Conservation (phyloP, 2,329 filamentous ascomycete genomes). For the Magnaporthiopsis rhizophila region DNA sequence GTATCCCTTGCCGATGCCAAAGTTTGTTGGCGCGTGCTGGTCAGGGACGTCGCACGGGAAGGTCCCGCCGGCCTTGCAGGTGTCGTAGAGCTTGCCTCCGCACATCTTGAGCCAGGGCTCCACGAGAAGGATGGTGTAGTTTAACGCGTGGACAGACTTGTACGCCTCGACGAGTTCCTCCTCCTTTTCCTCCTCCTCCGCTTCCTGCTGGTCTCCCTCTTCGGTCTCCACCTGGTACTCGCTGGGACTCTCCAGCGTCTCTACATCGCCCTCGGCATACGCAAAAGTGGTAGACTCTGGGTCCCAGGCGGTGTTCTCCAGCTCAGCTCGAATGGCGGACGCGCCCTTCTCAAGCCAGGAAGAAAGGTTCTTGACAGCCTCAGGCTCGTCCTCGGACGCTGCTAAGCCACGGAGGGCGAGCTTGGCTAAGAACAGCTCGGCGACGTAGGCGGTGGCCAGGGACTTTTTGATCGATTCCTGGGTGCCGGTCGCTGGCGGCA, state of each 20-base stretch:
- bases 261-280: background rate
- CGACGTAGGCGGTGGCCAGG: background rate
- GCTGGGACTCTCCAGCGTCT: background rate
- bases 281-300: background rate
- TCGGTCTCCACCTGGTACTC: background rate
- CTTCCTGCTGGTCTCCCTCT: background rate
- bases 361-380: background rate
- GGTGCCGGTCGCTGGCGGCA: background rate
- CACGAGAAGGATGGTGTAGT: background rate
- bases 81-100: background rate
- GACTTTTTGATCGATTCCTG: background rate
- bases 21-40: background rate
- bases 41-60: background rate
- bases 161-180: background rate
- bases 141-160: background rate
- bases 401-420: background rate
- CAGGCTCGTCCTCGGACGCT: background rate
- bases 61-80: background rate
- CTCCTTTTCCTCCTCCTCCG: background rate
- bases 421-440: background rate
- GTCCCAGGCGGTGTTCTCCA: background rate
- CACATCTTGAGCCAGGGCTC: background rate
- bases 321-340: background rate
- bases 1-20: background rate
- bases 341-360: background rate